Base-by-base conservation (phyloP, 345 rosid genomes). In the Dovyalis caffra region DNA sequence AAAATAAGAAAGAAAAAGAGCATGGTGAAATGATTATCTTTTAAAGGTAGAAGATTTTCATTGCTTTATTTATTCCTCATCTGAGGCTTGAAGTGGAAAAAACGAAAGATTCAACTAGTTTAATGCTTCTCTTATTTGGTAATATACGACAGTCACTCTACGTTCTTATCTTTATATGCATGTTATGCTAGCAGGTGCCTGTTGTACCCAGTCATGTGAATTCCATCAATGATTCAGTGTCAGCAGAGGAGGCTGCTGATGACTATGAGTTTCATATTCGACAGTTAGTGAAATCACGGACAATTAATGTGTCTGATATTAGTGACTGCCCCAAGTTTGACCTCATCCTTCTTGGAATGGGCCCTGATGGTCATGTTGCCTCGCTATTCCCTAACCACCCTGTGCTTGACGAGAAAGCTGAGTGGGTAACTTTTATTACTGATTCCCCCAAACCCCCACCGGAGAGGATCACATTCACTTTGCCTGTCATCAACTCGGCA, bases 311-410 rank as follows among this genome's bases (percentile, higher is more conserved):
- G 7, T 92, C 99, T 11, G 94, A 89, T 45, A 80, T 82, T 43
- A 85, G 90, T 69, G 97, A 91, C 86, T 91, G 92, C 78, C 99
- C 99, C 62, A 95, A 83, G 84, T 95, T 95, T 72, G 97, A 95
- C 78, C 90, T 95, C 67, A 83, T 91, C 74, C 95, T 92, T 69
- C 99, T 95, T 3, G 94, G 90, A 49, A 88, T 95, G 91, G 97
- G 97, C 4, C 79, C 90, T 3, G 97, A 95, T 76, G 97, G 99
- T 70, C 95, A 95, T 68, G 86, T 92, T 35, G 99, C 97, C 69
- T 91, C 97, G 2, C 89, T 92, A 66, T 94, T 91, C 74, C 97
- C 98, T 0, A 81, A 84, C 80, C 99, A 92, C 67, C 26, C 89
- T 12, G 81, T 78, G 53, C 90, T 91, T 7, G 80, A 83, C 26